Evolutionary conservation across 768 basidiomycete genomes (phyloP), one percentile per base, ranked within the genome.

Genomic region (Mrakia hoshinonis): DNA sequence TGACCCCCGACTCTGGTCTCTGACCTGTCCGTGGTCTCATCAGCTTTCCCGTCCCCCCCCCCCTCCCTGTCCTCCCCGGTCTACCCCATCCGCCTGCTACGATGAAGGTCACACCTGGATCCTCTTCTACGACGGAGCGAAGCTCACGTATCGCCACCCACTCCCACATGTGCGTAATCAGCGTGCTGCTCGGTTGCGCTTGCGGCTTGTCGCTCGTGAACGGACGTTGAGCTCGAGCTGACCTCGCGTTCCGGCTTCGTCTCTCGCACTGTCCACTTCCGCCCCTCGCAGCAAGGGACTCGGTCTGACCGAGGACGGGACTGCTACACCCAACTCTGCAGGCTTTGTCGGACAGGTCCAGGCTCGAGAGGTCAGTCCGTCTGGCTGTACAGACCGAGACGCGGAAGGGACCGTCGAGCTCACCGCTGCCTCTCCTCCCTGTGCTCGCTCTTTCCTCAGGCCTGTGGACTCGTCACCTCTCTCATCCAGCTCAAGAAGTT

Each of bases 271-370:
- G 15, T 18, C 20, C 12, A 4, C 4, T 7, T 60, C 24, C 22
- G 34, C n/a, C 43, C 22, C n/a, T 13, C 24, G 2, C 36, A 73
- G 71, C 79, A 95, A 93, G 82, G 94, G 93, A 9, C 87, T 98
- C 36, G 96, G 96, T 3, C 82, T 98, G 67, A 88, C 85, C 51
- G 79, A 88, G 66, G 92, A 97, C 73, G 95, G 94, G 0, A 83
- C 83, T 69, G 95, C 92, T 1, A 81, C 83, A 39, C 77, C 82
- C 6, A 87, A 90, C 73, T 82, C 85, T 10, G 88, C 89, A 65
- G 96, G 96, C 0, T 97, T 97, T 80, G 85, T 97, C 58, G 92
- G 95, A 0, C 94, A 98, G 79, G 84, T 82, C 5, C 87, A 86
- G 77, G 95, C 96, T 24, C 85, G 96, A 73, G 95, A 98, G 85